phyloP scores from a whole-genome alignment of 164 flowering plant genomes.

The Pachysandra terminalis region DNA sequence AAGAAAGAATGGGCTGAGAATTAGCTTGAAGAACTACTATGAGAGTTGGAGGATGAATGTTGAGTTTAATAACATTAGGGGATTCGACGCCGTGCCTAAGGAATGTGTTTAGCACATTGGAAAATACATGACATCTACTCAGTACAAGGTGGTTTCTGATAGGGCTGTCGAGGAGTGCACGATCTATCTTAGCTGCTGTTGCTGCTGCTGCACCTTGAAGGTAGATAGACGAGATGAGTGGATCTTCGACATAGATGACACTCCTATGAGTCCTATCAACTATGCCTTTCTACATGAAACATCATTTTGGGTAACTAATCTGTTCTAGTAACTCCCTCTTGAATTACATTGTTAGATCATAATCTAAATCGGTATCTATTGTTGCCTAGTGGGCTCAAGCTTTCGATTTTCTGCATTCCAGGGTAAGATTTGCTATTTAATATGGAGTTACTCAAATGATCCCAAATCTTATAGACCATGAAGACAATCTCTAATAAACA shows the following conservation, averaged over 20 bases:
- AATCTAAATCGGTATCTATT: too few relatives aligned
- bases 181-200: conserved; percentile 38
- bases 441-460: too few relatives aligned
- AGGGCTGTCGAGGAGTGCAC: conserved; percentile 48
- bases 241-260: conserved; percentile 75
- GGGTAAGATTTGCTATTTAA: too few relatives aligned
- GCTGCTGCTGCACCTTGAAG: conserved; percentile 23
- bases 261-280: conserved; percentile 64
- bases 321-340: neutral
- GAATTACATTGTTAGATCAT: too few relatives aligned
- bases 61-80: conserved; percentile 53
- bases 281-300: conserved; percentile 60
- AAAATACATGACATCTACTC: conserved; percentile 69
- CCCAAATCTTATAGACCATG: too few relatives aligned
- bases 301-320: conserved; percentile 47
- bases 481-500: too few relatives aligned
- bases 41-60: conserved; percentile 44
- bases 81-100: conserved; percentile 58
- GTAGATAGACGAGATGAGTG: conserved; percentile 68
- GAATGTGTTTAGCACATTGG: conserved; percentile 59
- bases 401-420: too few relatives aligned
- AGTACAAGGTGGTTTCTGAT: conserved; percentile 55
- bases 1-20: conserved; percentile 9
- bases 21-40: conserved; percentile 61
- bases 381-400: too few relatives aligned